Evolutionary conservation across 495 filamentous ascomycete species (phyloP).

Genomic region (Trichocladium uniseriatum): DNA sequence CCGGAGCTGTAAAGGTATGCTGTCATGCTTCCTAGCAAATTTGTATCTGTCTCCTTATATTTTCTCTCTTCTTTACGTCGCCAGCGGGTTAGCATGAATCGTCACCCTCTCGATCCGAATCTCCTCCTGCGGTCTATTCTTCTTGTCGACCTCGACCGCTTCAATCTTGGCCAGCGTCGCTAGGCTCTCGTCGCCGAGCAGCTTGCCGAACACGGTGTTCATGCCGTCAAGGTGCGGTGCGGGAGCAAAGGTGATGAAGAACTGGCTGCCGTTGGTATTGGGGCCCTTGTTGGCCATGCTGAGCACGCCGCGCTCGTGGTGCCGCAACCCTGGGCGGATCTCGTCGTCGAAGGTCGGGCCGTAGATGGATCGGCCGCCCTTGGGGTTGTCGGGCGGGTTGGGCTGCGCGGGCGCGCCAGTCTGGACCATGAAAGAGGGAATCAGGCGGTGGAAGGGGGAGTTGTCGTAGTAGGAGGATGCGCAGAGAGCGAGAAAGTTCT

Average conservation of each 20-base stretch:
- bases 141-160: slow-evolving; percentile 75
- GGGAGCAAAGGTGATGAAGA: slow-evolving; percentile 79
- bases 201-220: slow-evolving; percentile 88
- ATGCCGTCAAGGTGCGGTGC: slow-evolving; percentile 89
- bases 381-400: slow-evolving; percentile 50
- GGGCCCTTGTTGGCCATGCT: slow-evolving; percentile 91
- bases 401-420: slow-evolving; percentile 67
- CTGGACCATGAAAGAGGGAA: slow-evolving; percentile 88
- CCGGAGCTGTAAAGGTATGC: too few species aligned
- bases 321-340: slow-evolving; percentile 72
- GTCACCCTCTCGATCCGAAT: slow-evolving; percentile 65
- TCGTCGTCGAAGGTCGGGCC: slow-evolving; percentile 83
- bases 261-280: slow-evolving; percentile 86
- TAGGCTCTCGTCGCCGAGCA: slow-evolving; percentile 53
- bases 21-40: too few species aligned
- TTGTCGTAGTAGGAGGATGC: slow-evolving; percentile 77
- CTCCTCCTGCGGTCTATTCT: slow-evolving; percentile 67
- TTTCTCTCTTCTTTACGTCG: slow-evolving; percentile 42
- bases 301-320: slow-evolving; percentile 78
- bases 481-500: slow-evolving; percentile 97
- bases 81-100: slow-evolving; percentile 91
- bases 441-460: slow-evolving; percentile 85
- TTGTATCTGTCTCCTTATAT: neutral
- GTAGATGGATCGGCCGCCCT: slow-evolving; percentile 79
- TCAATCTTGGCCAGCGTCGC: slow-evolving; percentile 69